Percentiles rank a stretch among this genome's conserved stretches.
Evolutionary conservation across 1,284 basidiomycete genomes (phyloP).

Genomic region (Microbotryum intermedium): DNA sequence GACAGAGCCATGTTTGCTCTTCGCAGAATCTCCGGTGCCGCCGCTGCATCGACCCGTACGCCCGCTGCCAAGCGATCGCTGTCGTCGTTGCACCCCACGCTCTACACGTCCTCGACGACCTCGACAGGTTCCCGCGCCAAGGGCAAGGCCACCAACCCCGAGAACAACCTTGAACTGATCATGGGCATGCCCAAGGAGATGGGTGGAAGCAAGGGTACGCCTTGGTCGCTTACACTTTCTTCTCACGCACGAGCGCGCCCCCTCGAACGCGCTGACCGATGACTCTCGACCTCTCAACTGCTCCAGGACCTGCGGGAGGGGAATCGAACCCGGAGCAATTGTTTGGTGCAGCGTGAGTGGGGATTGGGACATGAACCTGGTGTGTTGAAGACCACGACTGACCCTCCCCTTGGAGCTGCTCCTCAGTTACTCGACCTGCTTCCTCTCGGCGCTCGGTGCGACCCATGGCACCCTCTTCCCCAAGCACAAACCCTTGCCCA

Average conservation of each 20-base stretch:
- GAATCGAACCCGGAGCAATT: constrained; percentile 24
- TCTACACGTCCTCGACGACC: constrained; percentile 14
- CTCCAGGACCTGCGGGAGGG: background rate
- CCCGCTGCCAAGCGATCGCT: background rate
- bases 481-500: constrained; percentile 21
- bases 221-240: too few relatives aligned
- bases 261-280: background rate
- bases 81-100: constrained; percentile 8
- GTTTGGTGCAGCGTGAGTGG: constrained; percentile 12
- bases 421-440: constrained; percentile 31
- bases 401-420: background rate
- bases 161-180: constrained; percentile 11
- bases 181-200: constrained; percentile 23
- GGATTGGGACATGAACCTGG: too few relatives aligned
- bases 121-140: constrained; percentile 17
- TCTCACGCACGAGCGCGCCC: background rate
- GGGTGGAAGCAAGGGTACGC: background rate
- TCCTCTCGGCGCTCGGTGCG: constrained; percentile 30
- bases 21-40: too few relatives aligned
- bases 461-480: constrained; percentile 22
- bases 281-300: background rate
- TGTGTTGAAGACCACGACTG: too few relatives aligned
- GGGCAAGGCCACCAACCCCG: constrained; percentile 7
- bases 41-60: background rate
- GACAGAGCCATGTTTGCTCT: too few relatives aligned